Conservation (phyloP, 768 basidiomycete genomes). For the Fomitopsis serialis region DNA sequence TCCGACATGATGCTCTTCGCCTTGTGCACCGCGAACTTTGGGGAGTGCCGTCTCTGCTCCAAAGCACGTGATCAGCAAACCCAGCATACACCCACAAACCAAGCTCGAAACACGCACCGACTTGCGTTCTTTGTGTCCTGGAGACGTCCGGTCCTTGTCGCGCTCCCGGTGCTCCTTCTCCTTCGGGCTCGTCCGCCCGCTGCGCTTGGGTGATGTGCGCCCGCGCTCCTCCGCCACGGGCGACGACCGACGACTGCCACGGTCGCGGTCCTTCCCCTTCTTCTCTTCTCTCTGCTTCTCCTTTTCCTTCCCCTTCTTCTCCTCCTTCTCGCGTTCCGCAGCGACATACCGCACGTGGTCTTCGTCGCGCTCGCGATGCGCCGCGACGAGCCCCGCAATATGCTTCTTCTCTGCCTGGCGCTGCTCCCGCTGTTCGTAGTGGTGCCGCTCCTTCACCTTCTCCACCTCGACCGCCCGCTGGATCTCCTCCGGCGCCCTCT, state of each 20-base stretch:
- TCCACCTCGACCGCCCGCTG: not conserved
- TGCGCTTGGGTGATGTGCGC: not conserved
- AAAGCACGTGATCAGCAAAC: no score
- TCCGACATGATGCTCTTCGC: not conserved
- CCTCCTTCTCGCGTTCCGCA: slow-evolving; percentile 8
- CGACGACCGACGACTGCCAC: slow-evolving; percentile 3
- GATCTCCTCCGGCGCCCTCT: not conserved
- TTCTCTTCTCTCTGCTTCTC: not conserved
- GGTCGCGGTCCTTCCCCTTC: not conserved
- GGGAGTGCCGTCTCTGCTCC: not conserved
- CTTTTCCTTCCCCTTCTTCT: slow-evolving; percentile 6
- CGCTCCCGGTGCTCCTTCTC: slow-evolving; percentile 6
- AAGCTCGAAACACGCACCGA: slow-evolving; percentile 3
- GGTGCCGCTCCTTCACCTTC: slow-evolving; percentile 3
- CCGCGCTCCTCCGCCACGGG: slow-evolving; percentile 6
- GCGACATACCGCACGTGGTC: slow-evolving; percentile 14
- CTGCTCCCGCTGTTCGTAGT: not conserved
- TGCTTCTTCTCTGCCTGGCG: slow-evolving; percentile 8
- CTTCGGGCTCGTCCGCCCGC: slow-evolving; percentile 8
- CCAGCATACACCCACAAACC: no score
- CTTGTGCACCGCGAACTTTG: not conserved
- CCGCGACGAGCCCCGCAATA: slow-evolving; percentile 10
- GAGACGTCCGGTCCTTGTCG: not conserved
- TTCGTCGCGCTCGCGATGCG: slow-evolving; percentile 18
- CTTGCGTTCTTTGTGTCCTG: slow-evolving; percentile 4